Conservation (phyloP, 805 yeast species). For the Suhomyces vadensis region DNA sequence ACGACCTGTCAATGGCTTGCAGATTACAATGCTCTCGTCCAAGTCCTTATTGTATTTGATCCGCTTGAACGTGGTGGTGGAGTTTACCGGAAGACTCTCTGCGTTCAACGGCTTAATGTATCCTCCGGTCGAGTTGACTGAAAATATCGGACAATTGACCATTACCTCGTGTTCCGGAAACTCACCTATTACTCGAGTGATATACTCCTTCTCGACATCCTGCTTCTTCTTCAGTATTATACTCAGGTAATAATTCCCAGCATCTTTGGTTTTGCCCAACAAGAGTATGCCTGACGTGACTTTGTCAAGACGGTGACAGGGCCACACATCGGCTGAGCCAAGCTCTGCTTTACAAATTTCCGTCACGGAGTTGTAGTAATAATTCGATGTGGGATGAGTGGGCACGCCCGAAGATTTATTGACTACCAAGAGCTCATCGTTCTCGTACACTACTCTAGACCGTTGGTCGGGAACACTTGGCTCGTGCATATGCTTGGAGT, state of each 20-base stretch:
- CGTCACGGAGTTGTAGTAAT: conserved; percentile 42
- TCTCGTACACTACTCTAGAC: conserved; percentile 33
- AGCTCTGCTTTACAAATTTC: conserved; percentile 42
- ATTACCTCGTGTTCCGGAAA: conserved; percentile 34
- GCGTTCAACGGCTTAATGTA: conserved; percentile 29
- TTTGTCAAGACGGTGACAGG: conserved; percentile 51
- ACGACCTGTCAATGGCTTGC: conserved; percentile 53
- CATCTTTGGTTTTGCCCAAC: conserved; percentile 37
- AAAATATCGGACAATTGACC: conserved; percentile 43
- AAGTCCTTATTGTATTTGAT: conserved; percentile 27
- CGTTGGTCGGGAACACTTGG: conserved; percentile 32
- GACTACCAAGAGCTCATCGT: conserved; percentile 42
- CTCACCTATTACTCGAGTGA: conserved; percentile 45
- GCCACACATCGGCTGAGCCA: conserved; percentile 34
- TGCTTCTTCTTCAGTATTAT: conserved; percentile 30
- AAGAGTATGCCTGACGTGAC: conserved; percentile 53
- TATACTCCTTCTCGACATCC: conserved; percentile 40
- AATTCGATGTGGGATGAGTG: conserved; percentile 53
- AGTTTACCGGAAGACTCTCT: conserved; percentile 25
- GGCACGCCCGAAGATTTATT: conserved; percentile 56
- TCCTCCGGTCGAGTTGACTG: conserved; percentile 35
- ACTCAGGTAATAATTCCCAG: conserved; percentile 33
- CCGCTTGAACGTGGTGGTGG: conserved; percentile 35
- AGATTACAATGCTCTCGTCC: conserved; percentile 46
- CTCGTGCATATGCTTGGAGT: conserved; percentile 47